Percentiles rank a stretch among this genome's conserved stretches.
Evolutionary conservation across 192 early-diverging fungal genomes (phyloP).

Genomic region (Coemansia nantahalensis): DNA sequence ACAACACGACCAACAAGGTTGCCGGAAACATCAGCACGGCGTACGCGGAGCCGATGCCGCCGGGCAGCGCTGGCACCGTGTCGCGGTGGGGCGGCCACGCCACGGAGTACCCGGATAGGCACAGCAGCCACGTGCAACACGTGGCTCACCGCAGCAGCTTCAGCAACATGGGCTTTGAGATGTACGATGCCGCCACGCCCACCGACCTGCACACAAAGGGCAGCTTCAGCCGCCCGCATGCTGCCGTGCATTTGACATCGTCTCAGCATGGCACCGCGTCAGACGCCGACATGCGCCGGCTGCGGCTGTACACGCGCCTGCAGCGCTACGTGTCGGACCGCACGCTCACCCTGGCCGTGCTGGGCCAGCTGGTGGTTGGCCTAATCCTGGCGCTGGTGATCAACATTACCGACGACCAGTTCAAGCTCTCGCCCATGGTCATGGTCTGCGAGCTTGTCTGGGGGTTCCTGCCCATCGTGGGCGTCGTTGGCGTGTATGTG

Average conservation of each 20-base stretch:
- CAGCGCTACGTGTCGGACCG: slow-evolving; percentile 28
- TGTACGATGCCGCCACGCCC: too few species aligned
- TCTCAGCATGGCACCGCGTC: slow-evolving; percentile 3
- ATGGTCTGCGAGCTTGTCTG: slow-evolving; percentile 28
- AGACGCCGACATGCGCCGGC: slow-evolving; percentile 21
- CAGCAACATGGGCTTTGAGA: too few species aligned
- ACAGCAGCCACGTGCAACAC: too few species aligned
- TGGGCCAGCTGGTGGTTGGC: slow-evolving; percentile 12
- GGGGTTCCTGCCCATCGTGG: slow-evolving; percentile 27
- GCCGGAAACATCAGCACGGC: slow-evolving; percentile 24
- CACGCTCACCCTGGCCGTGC: slow-evolving; percentile 14
- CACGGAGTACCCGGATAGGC: too few species aligned
- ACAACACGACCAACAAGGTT: slow-evolving; percentile 33
- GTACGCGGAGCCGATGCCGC: slow-evolving; percentile 24
- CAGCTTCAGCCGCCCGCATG: too few species aligned
- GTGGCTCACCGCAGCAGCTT: too few species aligned
- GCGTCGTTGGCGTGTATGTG: slow-evolving; percentile 7
- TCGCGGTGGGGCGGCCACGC: neutral
- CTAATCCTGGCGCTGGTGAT: slow-evolving; percentile 25
- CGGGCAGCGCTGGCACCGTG: slow-evolving; percentile 13
- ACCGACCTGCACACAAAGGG: too few species aligned
- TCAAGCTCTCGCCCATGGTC: slow-evolving; percentile 20
- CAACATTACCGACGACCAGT: slow-evolving; percentile 46
- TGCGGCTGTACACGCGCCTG: slow-evolving; percentile 33
- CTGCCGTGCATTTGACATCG: slow-evolving; percentile 6